Base-by-base conservation (phyloP, 371 early-diverging fungal genomes). In the Actinomortierella ambigua region DNA sequence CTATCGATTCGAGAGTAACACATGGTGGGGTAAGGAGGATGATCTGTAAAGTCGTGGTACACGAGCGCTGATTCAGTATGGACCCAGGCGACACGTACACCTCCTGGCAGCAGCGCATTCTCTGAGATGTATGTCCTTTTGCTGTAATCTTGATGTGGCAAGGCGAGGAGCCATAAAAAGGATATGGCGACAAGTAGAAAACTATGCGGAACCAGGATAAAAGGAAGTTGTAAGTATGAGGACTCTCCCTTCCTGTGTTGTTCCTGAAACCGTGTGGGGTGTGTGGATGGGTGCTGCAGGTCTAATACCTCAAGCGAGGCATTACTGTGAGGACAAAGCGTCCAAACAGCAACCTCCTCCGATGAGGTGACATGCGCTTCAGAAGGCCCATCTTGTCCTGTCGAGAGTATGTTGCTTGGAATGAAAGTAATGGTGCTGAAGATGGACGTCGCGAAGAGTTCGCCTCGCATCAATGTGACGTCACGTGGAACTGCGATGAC, bases 41-140 rank as follows among this genome's bases (percentile, higher is more conserved):
- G n/a, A 22, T 26, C n/a, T n/a, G n/a, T n/a, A n/a, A n/a, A n/a
- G n/a, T n/a, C n/a, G n/a, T n/a, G n/a, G n/a, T n/a, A n/a, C n/a
- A n/a, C n/a, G n/a, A n/a, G n/a, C n/a, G n/a, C n/a, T n/a, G n/a
- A n/a, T n/a, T n/a, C n/a, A n/a, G n/a, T n/a, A n/a, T n/a, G n/a
- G n/a, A n/a, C n/a, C 14, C 29, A 14, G 22, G n/a, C 24, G 47
- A 55, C 57, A 52, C 73, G 13, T 81, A 89, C 90, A 76, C 86
- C 84, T 50, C 87, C 93, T 15, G 90, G 91, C 54, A 94, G 75
- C 61, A 95, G 76, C 3, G 95, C 94, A 55, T 93, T 95, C 76
- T 95, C 95, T 1, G 90, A 90, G 11, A 89, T 78, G 65, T 91
- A 90, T 0, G 88, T 88, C 22, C 57, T 50, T 61, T 81, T 83